phyloP scores from a whole-genome alignment of 441 rosid species.

The Gossypium trilobum region DNA sequence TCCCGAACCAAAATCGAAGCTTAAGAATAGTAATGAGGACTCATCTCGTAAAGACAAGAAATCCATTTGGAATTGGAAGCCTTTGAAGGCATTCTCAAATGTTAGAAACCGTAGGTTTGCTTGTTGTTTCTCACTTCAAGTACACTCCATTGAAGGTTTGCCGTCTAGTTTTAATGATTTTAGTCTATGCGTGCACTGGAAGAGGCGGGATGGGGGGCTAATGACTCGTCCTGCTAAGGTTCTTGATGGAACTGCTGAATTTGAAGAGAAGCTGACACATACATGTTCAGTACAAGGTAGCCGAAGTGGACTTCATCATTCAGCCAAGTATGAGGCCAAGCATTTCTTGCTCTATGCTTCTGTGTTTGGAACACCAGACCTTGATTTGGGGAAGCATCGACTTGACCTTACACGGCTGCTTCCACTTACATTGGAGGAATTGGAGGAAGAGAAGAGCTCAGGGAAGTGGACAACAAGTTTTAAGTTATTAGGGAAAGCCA shows the following conservation, averaged over 20 bases:
- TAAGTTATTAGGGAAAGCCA: conserved; percentile 70
- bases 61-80: conserved; percentile 9
- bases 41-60: conserved; percentile 30
- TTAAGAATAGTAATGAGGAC: conserved; percentile 25
- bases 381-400: conserved; percentile 89
- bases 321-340: conserved; percentile 87
- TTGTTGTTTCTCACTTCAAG: conserved; percentile 72
- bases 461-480: conserved; percentile 90
- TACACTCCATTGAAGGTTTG: conserved; percentile 61
- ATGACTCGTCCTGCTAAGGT: conserved; percentile 56
- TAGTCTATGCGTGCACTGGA: conserved; percentile 73
- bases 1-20: conserved; percentile 32
- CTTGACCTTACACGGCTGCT: conserved; percentile 85
- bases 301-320: conserved; percentile 73
- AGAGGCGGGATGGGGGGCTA: conserved; percentile 64
- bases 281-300: conserved; percentile 70
- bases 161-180: conserved; percentile 47
- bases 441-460: conserved; percentile 81
- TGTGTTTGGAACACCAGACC: conserved; percentile 45
- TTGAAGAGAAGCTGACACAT: conserved; percentile 64
- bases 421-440: conserved; percentile 82
- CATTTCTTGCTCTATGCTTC: conserved; percentile 76
- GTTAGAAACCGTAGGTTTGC: conserved; percentile 55
- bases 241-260: conserved; percentile 50
- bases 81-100: conserved; percentile 58